phyloP scores from a whole-genome alignment of 83 land plant species.

The Isoetes engelmannii region DNA sequence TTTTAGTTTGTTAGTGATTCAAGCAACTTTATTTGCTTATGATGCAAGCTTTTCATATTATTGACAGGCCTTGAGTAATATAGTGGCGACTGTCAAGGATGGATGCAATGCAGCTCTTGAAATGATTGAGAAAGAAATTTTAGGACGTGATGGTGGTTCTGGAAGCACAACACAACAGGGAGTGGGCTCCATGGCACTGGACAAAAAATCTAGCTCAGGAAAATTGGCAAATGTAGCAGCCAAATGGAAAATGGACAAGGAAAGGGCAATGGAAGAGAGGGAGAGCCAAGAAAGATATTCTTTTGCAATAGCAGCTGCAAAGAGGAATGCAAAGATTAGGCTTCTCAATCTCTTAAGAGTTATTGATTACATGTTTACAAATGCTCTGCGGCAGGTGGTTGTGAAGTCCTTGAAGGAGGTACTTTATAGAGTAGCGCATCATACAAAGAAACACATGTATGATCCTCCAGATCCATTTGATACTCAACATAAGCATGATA shows the following conservation, averaged over 20 bases:
- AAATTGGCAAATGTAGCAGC: background rate
- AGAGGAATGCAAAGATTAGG: conserved; percentile 18
- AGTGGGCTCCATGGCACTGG: background rate
- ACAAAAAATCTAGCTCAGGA: background rate
- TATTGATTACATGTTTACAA: conserved; percentile 20
- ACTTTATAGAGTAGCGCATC: conserved; percentile 7
- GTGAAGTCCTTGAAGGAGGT: conserved; percentile 9
- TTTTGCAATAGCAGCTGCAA: conserved; percentile 22
- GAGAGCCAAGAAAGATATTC: conserved; percentile 21
- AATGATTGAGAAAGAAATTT: conserved; percentile 15
- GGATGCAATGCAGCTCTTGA: conserved; percentile 14
- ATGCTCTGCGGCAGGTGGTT: conserved; percentile 6
- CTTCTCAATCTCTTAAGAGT: conserved; percentile 22
- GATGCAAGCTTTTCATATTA: background rate
- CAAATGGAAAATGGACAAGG: conserved; percentile 20
- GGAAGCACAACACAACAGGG: background rate
- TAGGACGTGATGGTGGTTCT: conserved; percentile 13
- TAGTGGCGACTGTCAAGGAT: conserved; percentile 5
- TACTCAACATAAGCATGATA: too few species aligned
- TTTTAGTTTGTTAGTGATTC: background rate
- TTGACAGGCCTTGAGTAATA: conserved; percentile 4
- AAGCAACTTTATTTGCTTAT: background rate
- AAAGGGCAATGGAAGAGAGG: conserved; percentile 14
- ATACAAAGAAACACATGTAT: conserved; percentile 3
- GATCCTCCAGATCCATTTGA: conserved; percentile 9